Evolutionary conservation across 2,329 filamentous ascomycete species (phyloP).

Genomic region (Aspergillus sojae): DNA sequence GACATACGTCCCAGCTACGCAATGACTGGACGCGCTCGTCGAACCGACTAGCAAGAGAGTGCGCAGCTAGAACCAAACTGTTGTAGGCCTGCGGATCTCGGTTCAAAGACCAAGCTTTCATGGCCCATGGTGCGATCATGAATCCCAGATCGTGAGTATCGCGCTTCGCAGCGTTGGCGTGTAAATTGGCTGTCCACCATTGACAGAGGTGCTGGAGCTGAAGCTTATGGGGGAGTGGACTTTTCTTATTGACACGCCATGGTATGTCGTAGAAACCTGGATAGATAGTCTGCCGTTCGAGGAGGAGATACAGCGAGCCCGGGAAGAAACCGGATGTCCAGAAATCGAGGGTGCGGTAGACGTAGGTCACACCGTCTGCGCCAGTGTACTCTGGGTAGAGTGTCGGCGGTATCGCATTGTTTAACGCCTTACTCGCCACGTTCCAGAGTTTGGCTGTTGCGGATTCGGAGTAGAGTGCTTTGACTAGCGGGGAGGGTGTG

Average conservation of each 20-base stretch:
- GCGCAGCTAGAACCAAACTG: conserved; percentile 36
- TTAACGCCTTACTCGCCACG: conserved; percentile 20
- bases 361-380: conserved; percentile 31
- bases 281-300: conserved; percentile 35
- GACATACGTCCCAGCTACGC: conserved; percentile 49
- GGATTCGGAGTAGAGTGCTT: conserved; percentile 22
- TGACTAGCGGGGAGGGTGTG: not conserved
- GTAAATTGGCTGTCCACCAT: conserved; percentile 48
- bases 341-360: conserved; percentile 46
- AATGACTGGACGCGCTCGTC: conserved; percentile 38
- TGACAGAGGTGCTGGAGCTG: conserved; percentile 32
- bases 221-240: conserved; percentile 12
- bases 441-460: conserved; percentile 26
- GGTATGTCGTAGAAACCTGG: conserved; percentile 16
- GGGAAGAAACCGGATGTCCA: conserved; percentile 57
- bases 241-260: conserved; percentile 17
- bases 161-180: conserved; percentile 45
- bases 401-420: conserved; percentile 11
- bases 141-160: conserved; percentile 61
- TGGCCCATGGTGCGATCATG: conserved; percentile 54
- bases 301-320: conserved; percentile 46
- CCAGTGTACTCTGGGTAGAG: conserved; percentile 23
- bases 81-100: conserved; percentile 38
- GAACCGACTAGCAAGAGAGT: conserved; percentile 43
- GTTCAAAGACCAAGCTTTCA: conserved; percentile 51